A percentile compares a stretch with the other conserved stretches of the same genome.
Conservation (phyloP, 2,329 filamentous ascomycete species). For the Albophoma yamanashiensis region DNA sequence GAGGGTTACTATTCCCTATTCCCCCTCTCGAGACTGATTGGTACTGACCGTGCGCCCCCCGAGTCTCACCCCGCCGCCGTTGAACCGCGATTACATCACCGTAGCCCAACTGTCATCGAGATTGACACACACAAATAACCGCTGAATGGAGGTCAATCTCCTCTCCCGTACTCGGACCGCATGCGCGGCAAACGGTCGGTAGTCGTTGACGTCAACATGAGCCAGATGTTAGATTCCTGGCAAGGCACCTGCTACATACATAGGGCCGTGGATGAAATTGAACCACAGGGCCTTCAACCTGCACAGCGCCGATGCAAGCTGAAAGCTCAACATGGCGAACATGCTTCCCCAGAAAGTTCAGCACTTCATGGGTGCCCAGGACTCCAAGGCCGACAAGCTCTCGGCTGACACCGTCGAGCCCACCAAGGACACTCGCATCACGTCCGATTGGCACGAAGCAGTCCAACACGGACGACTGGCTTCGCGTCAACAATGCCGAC, state of each 20-base stretch:
- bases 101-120: not conserved
- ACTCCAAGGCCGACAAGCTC: constrained; percentile 53
- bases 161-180: not conserved
- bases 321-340: not conserved
- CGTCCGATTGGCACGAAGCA: constrained; percentile 70
- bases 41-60: not conserved
- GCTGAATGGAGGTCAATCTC: not conserved
- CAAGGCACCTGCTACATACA: not conserved
- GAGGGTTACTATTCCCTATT: not conserved
- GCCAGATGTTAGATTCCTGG: not conserved
- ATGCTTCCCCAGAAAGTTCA: not conserved
- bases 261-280: not conserved
- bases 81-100: not conserved
- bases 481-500: constrained; percentile 51
- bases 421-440: constrained; percentile 48
- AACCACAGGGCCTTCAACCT: not conserved
- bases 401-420: constrained; percentile 47
- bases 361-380: constrained; percentile 22
- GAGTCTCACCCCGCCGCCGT: not conserved
- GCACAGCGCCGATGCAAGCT: not conserved
- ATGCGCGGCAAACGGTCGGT: not conserved
- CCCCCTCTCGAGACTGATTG: not conserved
- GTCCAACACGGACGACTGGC: constrained; percentile 66
- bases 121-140: not conserved
- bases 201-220: not conserved